Conservation (phyloP, 148 eudicot genomes). For the Arctostaphylos glauca region DNA sequence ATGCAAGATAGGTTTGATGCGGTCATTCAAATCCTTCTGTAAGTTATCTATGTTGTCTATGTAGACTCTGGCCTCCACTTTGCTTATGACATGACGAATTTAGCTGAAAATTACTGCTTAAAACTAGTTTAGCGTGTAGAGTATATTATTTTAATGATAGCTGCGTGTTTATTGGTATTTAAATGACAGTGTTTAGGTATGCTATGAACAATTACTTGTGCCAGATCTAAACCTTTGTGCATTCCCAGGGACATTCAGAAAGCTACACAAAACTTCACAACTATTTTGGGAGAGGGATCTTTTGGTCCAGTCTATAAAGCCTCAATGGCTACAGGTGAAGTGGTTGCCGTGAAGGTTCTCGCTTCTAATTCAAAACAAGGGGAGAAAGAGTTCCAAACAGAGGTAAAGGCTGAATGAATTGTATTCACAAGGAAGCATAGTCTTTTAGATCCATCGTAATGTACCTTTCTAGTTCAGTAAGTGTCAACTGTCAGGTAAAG, state of each 20-base stretch:
- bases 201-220: background rate
- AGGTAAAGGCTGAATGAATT: conserved; percentile 42
- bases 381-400: conserved; percentile 95
- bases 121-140: conserved; percentile 6
- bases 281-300: conserved; percentile 88
- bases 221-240: background rate
- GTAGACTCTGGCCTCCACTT: background rate
- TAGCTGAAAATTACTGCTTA: background rate
- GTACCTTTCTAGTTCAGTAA: background rate
- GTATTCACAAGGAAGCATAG: background rate
- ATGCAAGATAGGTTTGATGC: background rate
- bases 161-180: background rate
- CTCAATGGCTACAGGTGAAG: conserved; percentile 75
- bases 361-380: conserved; percentile 97
- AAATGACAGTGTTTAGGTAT: too few species aligned
- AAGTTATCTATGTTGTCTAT: background rate
- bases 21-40: background rate
- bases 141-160: background rate
- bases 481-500: background rate
- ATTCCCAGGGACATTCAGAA: conserved; percentile 82
- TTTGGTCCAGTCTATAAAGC: conserved; percentile 99
- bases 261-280: conserved; percentile 89
- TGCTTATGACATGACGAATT: background rate
- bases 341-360: conserved; percentile 90
- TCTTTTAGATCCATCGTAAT: background rate